phyloP scores from a whole-genome alignment of 352 stramenopile species.

The Phytophthora uliginosa region DNA sequence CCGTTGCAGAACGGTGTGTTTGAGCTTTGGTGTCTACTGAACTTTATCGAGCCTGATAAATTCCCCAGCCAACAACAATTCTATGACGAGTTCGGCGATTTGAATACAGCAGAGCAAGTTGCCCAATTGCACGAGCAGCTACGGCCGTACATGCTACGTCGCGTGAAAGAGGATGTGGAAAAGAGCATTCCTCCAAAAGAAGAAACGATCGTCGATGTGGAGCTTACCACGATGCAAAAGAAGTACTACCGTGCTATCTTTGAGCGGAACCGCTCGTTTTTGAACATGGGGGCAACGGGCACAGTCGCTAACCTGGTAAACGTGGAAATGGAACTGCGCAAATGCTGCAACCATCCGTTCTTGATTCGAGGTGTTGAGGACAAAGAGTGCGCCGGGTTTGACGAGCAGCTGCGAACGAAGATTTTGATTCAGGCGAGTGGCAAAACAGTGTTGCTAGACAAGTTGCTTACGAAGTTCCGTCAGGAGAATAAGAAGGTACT shows the following conservation, averaged over 20 bases:
- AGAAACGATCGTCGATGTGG: constrained; percentile 99
- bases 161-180: constrained; percentile 99
- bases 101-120: constrained; percentile 97
- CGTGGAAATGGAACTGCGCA: constrained; percentile 99
- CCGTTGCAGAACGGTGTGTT: constrained; percentile 99
- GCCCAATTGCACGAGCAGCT: constrained; percentile 97
- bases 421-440: constrained; percentile 90
- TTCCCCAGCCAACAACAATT: constrained; percentile 97
- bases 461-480: constrained; percentile 98
- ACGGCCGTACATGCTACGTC: constrained; percentile 98
- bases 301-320: constrained; percentile 98
- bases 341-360: constrained; percentile 99
- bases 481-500: constrained; percentile 98
- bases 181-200: constrained; percentile 99
- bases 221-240: constrained; percentile 99
- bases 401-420: constrained; percentile 78
- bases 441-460: constrained; percentile 99
- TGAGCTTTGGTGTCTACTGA: constrained; percentile 99
- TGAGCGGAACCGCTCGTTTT: constrained; percentile 96
- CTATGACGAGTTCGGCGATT: constrained; percentile 97
- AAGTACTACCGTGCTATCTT: constrained; percentile 98
- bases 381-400: constrained; percentile 92
- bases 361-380: constrained; percentile 98
- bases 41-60: constrained; percentile 98
- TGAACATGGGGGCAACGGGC: constrained; percentile 90